phyloP scores from a whole-genome alignment of 2,329 filamentous ascomycete genomes.

The Neofusicoccum kwambonambiense region DNA sequence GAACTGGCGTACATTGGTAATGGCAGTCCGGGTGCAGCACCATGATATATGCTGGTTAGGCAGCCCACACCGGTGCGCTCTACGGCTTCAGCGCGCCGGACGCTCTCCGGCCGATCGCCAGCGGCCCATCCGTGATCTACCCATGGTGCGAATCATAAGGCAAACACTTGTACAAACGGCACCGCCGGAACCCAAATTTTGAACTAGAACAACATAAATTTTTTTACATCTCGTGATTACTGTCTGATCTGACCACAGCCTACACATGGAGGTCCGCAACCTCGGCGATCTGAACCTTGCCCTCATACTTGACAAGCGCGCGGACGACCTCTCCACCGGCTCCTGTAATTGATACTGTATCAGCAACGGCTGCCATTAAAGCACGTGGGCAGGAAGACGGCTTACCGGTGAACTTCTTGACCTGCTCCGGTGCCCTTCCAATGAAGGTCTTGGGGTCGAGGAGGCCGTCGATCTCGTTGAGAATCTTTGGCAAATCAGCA shows the following conservation, averaged over 20 bases:
- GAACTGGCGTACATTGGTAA: not conserved
- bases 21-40: not conserved
- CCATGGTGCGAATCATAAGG: not conserved
- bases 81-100: conserved; percentile 2
- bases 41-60: not conserved
- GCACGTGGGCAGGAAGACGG: too few species aligned
- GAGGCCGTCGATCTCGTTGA: conserved; percentile 66
- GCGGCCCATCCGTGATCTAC: not conserved
- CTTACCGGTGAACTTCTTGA: conserved; percentile 46
- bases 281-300: conserved; percentile 13
- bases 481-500: conserved; percentile 41
- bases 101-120: conserved; percentile 3
- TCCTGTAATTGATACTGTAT: not conserved
- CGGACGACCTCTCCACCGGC: conserved; percentile 16
- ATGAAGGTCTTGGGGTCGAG: conserved; percentile 63
- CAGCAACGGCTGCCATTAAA: not conserved
- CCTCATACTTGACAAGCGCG: conserved; percentile 9
- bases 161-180: not conserved
- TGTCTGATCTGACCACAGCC: not conserved
- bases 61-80: not conserved
- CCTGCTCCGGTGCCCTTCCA: conserved; percentile 55
- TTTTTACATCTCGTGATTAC: not conserved
- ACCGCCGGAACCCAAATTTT: not conserved
- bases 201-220: not conserved
- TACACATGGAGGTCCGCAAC: conserved; percentile 17